Evolutionary conservation across 371 early-diverging fungal genomes (phyloP), one percentile per base, ranked within the genome.

Genomic region (Saksenaea oblongispora): DNA sequence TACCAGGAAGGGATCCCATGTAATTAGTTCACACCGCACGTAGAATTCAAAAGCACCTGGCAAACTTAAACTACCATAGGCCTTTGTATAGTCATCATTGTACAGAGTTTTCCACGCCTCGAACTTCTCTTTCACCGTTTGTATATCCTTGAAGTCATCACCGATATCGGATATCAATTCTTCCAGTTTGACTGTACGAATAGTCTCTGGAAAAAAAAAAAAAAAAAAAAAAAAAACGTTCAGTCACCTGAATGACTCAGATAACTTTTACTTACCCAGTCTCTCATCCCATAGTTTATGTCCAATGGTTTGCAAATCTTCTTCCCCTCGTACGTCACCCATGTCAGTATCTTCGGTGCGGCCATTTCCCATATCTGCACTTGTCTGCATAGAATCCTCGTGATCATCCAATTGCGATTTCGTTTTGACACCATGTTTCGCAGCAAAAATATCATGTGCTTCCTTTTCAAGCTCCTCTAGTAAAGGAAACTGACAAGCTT

Each of bases 21-120:
- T 63, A 9, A 88, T 73, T 3, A 89, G 64, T 59, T 91, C 90
- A 31, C 78, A 77, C 5, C 91, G 85, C 1, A 91, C 74, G 65
- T 79, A 87, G 57, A 91, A 83, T 60, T 89, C 89, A 72, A 90
- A 89, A 1, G 88, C 89, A 10, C 84, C 85, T 0, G 90, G 87
- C 58, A 91, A 61, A 58, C 89, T 82, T 1, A 90, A 71, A 3
- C 84, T 84, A 5, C 91, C 91, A 69, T 84, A 91, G 0, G 89
- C 89, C 54, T 89, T 85, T 39, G 74, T 72, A 66, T 91, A 91
- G 42, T 91, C 91, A 34, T 83, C 85, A 27, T 76, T 76, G 51
- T 82, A 88, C 3, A 79, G 70, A 0, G 75, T 70, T 55, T 87
- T 88, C 90, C 90, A 91, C 1, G 82, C 80, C 59, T 87, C 85